These are phyloP conservation scores for Celoporthe dispersa DNA, from an alignment of 2,329 filamentous ascomycete species.

Conservation along the genomic window DNA sequence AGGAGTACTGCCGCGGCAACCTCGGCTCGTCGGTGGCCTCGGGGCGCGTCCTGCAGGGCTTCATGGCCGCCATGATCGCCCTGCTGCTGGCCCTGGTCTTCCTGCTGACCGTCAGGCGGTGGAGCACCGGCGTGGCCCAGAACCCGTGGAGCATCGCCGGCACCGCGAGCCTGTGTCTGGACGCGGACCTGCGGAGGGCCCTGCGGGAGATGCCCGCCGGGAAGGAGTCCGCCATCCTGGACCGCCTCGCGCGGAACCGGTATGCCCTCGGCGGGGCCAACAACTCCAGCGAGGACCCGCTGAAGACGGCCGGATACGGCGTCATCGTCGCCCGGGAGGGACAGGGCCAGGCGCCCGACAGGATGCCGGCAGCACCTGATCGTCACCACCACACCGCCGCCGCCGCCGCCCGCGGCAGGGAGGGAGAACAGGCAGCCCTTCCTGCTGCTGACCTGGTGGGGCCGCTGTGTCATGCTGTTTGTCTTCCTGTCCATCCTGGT, in stretches of 20 bases:
- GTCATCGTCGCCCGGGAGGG: neutral
- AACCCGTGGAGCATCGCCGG: slow-evolving; percentile 45
- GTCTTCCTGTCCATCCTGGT: slow-evolving; percentile 39
- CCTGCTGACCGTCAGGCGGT: slow-evolving; percentile 34
- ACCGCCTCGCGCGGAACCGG: neutral
- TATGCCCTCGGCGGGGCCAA: slow-evolving; percentile 9
- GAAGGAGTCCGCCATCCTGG: slow-evolving; percentile 8
- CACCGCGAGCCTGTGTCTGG: slow-evolving; percentile 36
- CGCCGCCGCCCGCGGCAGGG: too few relatives aligned
- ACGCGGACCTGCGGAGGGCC: slow-evolving; percentile 30
- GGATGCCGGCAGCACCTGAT: too few relatives aligned
- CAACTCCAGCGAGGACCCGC: neutral
- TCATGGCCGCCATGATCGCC: slow-evolving; percentile 37
- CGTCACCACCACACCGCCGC: too few relatives aligned
- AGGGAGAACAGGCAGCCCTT: slow-evolving; percentile 33
- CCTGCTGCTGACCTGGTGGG: slow-evolving; percentile 34
- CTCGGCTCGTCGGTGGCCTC: slow-evolving; percentile 13
- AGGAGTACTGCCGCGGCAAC: slow-evolving; percentile 4
- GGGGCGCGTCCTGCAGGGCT: slow-evolving; percentile 28
- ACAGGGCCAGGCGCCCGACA: neutral
- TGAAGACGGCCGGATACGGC: slow-evolving; percentile 10
- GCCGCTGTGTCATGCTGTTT: slow-evolving; percentile 34
- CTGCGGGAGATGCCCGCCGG: neutral
- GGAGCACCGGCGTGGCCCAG: slow-evolving; percentile 39
- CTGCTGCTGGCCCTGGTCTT: slow-evolving; percentile 34